These are phyloP conservation scores for Actinidia polygama DNA, from an alignment of 179 eudicot species.

Conservation along the genomic window DNA sequence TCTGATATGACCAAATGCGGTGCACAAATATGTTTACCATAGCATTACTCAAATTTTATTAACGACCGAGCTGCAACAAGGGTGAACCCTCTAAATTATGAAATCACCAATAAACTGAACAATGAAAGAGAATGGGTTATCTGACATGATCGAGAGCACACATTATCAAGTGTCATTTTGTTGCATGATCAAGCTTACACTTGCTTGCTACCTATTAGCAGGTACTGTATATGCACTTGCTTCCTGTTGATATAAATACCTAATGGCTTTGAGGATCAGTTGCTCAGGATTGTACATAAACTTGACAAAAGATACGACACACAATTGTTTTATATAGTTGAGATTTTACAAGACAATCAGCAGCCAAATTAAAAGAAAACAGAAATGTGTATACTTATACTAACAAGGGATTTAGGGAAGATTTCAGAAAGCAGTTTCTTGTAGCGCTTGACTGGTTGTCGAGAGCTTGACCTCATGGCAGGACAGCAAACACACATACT, in stretches of 20 bases:
- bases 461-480: slow-evolving; percentile 84
- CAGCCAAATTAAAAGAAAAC: neutral
- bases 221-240: too few relatives aligned
- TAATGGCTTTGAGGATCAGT: slow-evolving; percentile 2
- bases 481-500: slow-evolving; percentile 96
- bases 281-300: neutral
- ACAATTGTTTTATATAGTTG: too few relatives aligned
- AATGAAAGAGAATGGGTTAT: neutral
- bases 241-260: neutral
- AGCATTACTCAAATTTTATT: neutral
- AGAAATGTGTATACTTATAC: slow-evolving; percentile 30
- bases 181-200: slow-evolving; percentile 4
- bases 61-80: neutral
- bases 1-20: too few relatives aligned
- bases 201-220: neutral
- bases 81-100: neutral
- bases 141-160: neutral
- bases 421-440: slow-evolving; percentile 90
- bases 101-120: neutral
- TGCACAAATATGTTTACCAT: too few relatives aligned
- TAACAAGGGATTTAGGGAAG: slow-evolving; percentile 90
- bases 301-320: too few relatives aligned
- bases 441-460: slow-evolving; percentile 95
- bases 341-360: neutral
- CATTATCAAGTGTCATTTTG: too few relatives aligned